Evolutionary conservation across 2,329 filamentous ascomycete species (phyloP).

Genomic region (Raffaelea arxii): DNA sequence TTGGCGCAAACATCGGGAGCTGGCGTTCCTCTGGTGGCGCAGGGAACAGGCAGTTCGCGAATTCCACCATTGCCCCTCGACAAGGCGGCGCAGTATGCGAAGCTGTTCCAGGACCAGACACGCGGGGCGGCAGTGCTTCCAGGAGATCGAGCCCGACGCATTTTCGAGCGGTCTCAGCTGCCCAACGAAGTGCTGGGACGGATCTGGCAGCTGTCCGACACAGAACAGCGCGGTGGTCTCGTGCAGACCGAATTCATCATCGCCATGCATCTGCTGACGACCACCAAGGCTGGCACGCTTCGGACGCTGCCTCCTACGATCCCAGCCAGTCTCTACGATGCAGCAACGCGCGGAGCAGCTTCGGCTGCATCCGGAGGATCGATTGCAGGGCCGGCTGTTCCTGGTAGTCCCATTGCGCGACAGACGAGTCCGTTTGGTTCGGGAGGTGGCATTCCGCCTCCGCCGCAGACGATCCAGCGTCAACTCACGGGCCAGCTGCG

Average conservation of each 20-base stretch:
- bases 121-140: slow-evolving; percentile 64
- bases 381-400: slow-evolving; percentile 15
- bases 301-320: slow-evolving; percentile 70
- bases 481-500: slow-evolving; percentile 60
- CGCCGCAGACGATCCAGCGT: slow-evolving; percentile 56
- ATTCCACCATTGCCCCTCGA: slow-evolving; percentile 83
- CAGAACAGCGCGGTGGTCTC: slow-evolving; percentile 80
- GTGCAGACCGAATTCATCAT: slow-evolving; percentile 91
- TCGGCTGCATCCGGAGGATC: neutral
- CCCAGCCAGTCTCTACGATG: slow-evolving; percentile 81
- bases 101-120: slow-evolving; percentile 84
- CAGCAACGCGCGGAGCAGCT: slow-evolving; percentile 58
- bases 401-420: slow-evolving; percentile 22
- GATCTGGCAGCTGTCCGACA: slow-evolving; percentile 94
- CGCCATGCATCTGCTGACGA: slow-evolving; percentile 93
- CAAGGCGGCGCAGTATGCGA: slow-evolving; percentile 80
- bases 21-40: neutral
- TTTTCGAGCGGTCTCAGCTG: slow-evolving; percentile 87
- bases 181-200: slow-evolving; percentile 85
- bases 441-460: slow-evolving; percentile 32
- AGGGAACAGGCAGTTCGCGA: slow-evolving; percentile 44
- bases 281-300: slow-evolving; percentile 75
- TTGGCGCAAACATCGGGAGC: slow-evolving; percentile 21
- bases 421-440: slow-evolving; percentile 37
- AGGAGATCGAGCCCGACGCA: slow-evolving; percentile 80